Conservation (phyloP, 345 rosid genomes). For the Heritiera littoralis region DNA sequence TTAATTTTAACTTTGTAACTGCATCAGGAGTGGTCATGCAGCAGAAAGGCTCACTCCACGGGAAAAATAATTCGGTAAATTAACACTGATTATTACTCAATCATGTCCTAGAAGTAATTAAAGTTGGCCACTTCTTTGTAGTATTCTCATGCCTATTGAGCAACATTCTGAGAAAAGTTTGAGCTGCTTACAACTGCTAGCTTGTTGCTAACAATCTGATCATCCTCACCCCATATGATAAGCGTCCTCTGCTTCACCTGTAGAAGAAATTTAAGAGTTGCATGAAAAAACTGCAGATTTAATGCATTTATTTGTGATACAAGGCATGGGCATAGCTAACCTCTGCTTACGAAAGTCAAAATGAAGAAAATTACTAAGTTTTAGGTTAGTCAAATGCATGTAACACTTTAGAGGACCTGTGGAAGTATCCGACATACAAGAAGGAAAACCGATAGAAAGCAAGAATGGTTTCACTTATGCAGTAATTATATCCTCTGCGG, state of each 20-base stretch:
- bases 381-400: not conserved
- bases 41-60: not conserved
- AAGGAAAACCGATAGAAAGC: not conserved
- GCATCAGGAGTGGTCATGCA: not conserved
- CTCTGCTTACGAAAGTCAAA: not conserved
- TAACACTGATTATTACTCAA: not conserved
- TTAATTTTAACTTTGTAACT: not conserved
- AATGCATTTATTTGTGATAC: not conserved
- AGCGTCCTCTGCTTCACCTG: slow-evolving; percentile 80
- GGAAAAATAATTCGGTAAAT: not conserved
- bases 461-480: not conserved
- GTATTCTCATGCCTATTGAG: too few relatives aligned
- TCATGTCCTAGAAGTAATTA: too few relatives aligned
- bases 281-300: slow-evolving; percentile 4
- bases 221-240: slow-evolving; percentile 92
- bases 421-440: not conserved
- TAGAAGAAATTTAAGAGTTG: slow-evolving; percentile 12
- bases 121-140: too few relatives aligned
- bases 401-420: not conserved
- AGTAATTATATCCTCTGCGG: not conserved
- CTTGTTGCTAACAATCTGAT: slow-evolving; percentile 72
- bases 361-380: not conserved
- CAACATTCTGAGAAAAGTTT: too few relatives aligned
- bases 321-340: not conserved
- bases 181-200: slow-evolving; percentile 61